These are phyloP conservation scores for Aspergillus japonicus DNA, from an alignment of 2,329 filamentous ascomycete species.

Conservation along the genomic window DNA sequence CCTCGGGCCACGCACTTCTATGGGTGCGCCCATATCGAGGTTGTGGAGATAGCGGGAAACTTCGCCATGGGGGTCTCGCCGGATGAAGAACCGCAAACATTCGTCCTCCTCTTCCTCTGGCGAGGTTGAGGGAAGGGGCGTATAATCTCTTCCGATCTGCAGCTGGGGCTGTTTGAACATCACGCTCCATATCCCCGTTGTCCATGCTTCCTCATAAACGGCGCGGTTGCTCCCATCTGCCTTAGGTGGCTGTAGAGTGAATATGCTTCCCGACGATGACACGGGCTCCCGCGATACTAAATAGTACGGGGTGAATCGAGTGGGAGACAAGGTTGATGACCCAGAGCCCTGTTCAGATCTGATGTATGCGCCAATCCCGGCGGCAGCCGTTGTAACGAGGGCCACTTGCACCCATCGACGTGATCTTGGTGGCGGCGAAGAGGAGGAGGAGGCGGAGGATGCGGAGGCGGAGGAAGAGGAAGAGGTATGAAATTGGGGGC, in stretches of 20 bases:
- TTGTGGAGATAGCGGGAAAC: conserved; percentile 77
- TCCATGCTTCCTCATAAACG: conserved; percentile 52
- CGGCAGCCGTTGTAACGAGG: conserved; percentile 36
- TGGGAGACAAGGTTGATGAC: conserved; percentile 33
- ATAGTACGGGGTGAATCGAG: conserved; percentile 42
- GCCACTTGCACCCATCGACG: conserved; percentile 37
- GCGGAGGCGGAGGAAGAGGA: conserved; percentile 20
- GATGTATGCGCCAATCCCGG: conserved; percentile 37
- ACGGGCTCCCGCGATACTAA: conserved; percentile 45
- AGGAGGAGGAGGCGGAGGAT: conserved; percentile 11
- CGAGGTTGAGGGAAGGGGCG: conserved; percentile 62
- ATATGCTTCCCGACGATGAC: conserved; percentile 49
- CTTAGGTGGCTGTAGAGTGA: conserved; percentile 42
- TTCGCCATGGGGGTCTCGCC: conserved; percentile 76
- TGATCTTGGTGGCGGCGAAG: conserved; percentile 19
- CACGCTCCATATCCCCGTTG: conserved; percentile 75
- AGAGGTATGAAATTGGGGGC: conserved; percentile 25
- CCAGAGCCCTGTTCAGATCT: conserved; percentile 27
- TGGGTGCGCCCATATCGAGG: conserved; percentile 59
- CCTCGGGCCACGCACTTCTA: conserved; percentile 79
- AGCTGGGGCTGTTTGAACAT: conserved; percentile 93
- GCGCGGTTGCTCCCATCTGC: conserved; percentile 33
- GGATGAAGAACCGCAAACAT: conserved; percentile 70
- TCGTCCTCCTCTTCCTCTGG: conserved; percentile 35
- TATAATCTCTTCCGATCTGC: conserved; percentile 89